Evolutionary conservation across 768 basidiomycete genomes (phyloP).

Genomic region (Kwoniella sp.): DNA sequence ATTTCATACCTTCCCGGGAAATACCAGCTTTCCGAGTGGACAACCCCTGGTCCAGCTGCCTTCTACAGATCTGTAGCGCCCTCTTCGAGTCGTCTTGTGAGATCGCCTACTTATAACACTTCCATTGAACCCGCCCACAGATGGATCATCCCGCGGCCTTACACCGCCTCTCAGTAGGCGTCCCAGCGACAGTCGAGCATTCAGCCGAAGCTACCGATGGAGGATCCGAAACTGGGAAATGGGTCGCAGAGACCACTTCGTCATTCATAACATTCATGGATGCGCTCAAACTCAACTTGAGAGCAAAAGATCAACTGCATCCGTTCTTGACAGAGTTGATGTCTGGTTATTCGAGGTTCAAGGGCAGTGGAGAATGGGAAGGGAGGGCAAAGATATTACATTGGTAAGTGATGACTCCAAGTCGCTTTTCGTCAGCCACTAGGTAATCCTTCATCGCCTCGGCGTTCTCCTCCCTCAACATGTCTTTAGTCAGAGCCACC

Average conservation of each 20-base stretch:
- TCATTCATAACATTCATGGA: constrained; percentile 99
- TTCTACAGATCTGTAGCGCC: too few species aligned
- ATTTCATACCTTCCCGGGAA: too few species aligned
- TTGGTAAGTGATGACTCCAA: constrained; percentile 65
- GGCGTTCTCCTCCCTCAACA: too few species aligned
- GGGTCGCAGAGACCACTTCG: constrained; percentile 97
- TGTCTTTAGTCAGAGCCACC: too few species aligned
- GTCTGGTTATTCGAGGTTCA: constrained; percentile 88
- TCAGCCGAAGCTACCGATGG: constrained; percentile 66
- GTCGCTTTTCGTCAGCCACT: too few species aligned
- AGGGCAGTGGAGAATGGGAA: constrained; percentile 94
- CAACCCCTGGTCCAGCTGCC: too few species aligned
- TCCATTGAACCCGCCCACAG: too few species aligned
- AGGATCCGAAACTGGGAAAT: constrained; percentile 89
- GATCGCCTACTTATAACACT: too few species aligned
- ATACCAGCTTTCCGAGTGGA: too few species aligned
- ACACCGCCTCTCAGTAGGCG: constrained; percentile 84
- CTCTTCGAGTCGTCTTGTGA: too few species aligned
- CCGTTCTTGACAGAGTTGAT: constrained; percentile 94
- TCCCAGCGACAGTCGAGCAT: constrained; percentile 95
- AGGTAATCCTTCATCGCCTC: too few species aligned
- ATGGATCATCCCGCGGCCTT: constrained; percentile 93
- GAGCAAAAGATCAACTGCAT: constrained; percentile 97
- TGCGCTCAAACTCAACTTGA: constrained; percentile 82
- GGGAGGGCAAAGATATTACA: constrained; percentile 88